Evolutionary conservation across 768 basidiomycete species (phyloP).

Genomic region (Hygrocybe punicea): DNA sequence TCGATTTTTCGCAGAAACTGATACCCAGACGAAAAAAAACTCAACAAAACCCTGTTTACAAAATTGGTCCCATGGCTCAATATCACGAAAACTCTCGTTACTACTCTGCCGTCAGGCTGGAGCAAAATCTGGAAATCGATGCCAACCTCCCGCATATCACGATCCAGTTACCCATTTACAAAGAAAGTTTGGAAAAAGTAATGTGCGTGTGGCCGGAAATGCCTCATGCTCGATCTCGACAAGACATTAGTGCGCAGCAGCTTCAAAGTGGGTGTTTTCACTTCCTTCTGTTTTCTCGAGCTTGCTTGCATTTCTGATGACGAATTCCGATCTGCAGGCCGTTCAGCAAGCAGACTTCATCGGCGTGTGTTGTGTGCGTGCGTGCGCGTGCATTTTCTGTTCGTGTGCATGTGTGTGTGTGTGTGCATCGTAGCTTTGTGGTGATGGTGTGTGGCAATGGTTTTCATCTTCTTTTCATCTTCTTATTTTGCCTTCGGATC

Average conservation of each 20-base stretch:
- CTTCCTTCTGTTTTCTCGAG: too few relatives aligned
- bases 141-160: too few relatives aligned
- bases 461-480: background rate
- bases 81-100: slow-evolving; percentile 77
- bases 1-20: too few relatives aligned
- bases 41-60: too few relatives aligned
- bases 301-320: too few relatives aligned
- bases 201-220: slow-evolving; percentile 80
- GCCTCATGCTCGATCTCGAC: slow-evolving; percentile 81
- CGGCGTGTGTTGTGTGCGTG: too few relatives aligned
- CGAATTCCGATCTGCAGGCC: slow-evolving; percentile 55
- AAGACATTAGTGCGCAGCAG: slow-evolving; percentile 83
- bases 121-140: slow-evolving; percentile 59
- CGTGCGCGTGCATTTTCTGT: too few relatives aligned
- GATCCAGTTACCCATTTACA: slow-evolving; percentile 85
- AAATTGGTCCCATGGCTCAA: slow-evolving; percentile 80
- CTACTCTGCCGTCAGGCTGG: slow-evolving; percentile 69
- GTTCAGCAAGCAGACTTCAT: slow-evolving; percentile 95
- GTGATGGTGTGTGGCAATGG: too few relatives aligned
- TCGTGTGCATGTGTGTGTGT: too few relatives aligned
- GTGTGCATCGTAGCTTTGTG: too few relatives aligned
- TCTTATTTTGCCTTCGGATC: background rate
- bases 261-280: slow-evolving; percentile 61
- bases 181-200: slow-evolving; percentile 75
- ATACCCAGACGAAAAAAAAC: slow-evolving; percentile 24